Evolutionary conservation across 805 yeast genomes (phyloP).

Genomic region (Ogataea kodamae): DNA sequence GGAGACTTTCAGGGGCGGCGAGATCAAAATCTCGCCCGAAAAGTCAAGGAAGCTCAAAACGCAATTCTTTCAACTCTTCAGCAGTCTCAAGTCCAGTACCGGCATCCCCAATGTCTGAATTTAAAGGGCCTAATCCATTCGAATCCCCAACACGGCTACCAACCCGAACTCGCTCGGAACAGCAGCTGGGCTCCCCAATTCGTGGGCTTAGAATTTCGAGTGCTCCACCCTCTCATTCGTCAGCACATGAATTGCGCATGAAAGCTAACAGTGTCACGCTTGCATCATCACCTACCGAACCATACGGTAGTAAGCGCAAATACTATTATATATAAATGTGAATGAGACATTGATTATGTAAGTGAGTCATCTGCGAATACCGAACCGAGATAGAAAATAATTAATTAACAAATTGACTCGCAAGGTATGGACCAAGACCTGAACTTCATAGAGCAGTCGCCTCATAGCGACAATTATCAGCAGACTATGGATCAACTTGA

Average conservation of each 20-base stretch:
- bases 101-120: constrained; percentile 1
- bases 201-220: background rate
- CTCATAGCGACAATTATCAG: constrained; percentile 3
- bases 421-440: constrained; percentile 13
- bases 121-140: background rate
- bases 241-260: background rate
- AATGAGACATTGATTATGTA: constrained; percentile 2
- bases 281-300: background rate
- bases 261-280: background rate
- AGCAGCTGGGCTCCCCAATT: constrained; percentile 2
- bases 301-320: background rate
- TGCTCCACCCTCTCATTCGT: background rate
- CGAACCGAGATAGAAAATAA: background rate
- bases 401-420: background rate
- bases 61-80: background rate
- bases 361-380: no score
- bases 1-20: constrained; percentile 2
- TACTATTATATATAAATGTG: constrained; percentile 3
- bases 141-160: constrained; percentile 1
- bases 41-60: constrained; percentile 4
- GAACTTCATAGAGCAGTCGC: constrained; percentile 13
- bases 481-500: constrained; percentile 16
- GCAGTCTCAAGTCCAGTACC: constrained; percentile 2
- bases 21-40: constrained; percentile 1
- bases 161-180: constrained; percentile 1